Conservation (phyloP, 78 protist species). For the Dictyostelium firmibasis region DNA sequence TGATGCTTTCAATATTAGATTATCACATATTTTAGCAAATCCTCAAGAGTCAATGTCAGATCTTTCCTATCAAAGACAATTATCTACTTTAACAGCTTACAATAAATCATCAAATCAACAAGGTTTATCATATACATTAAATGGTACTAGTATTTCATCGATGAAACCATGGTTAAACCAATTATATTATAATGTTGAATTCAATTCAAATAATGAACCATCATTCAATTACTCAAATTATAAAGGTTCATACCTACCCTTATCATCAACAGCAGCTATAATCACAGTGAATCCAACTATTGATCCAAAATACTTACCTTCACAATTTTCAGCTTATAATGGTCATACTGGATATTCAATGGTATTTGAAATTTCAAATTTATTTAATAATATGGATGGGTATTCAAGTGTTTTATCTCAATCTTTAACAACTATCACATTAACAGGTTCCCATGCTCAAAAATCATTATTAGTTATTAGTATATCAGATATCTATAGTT, state of each 20-base stretch:
- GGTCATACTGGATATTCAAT: background rate
- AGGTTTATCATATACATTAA: background rate
- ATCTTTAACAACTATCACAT: too few relatives aligned
- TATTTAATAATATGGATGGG: background rate
- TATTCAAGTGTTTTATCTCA: background rate
- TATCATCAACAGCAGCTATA: background rate
- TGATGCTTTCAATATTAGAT: background rate
- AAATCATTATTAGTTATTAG: background rate
- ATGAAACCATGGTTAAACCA: too few relatives aligned
- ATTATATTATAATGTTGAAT: too few relatives aligned
- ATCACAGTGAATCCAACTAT: too few relatives aligned
- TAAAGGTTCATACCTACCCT: background rate
- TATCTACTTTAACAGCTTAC: background rate
- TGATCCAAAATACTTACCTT: too few relatives aligned
- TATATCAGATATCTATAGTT: constrained; percentile 12
- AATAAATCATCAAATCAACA: background rate
- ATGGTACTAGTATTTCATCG: too few relatives aligned
- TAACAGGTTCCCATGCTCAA: background rate
- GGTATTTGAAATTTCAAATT: background rate
- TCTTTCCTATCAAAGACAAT: background rate
- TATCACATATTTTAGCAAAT: background rate
- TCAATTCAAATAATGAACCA: too few relatives aligned
- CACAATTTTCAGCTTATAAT: too few relatives aligned
- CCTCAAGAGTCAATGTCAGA: background rate
- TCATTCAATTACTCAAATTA: too few relatives aligned